Base-by-base conservation (phyloP, 192 early-diverging fungal species). In the Coemansia sp. region DNA sequence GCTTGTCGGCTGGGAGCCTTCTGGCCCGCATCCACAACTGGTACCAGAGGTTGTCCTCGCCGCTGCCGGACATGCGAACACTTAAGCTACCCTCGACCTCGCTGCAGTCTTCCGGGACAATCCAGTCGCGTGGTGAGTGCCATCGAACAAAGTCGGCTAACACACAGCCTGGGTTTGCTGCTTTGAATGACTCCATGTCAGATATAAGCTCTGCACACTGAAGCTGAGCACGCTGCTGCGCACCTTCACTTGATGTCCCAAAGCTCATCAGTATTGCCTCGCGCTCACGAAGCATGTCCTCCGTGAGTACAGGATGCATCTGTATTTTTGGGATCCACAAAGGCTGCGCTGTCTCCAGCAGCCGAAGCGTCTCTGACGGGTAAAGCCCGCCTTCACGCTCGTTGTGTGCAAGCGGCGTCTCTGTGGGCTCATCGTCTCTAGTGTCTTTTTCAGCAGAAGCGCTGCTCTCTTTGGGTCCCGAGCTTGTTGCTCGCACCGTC, bases 81-180 rank as follows among this genome's bases (percentile, higher is more conserved):
- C 92, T 94, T 61, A 97, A 70, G 25, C 66, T 45, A 25, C 79
- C 83, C 10, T 70, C 64, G 18, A 74, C 59, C 37, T 70, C 70
- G 29, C 60, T 64, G 10, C 75, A 72, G 29, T 81, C 82, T 8
- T 81, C 81, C 7, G 87, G 88, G 20, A 86, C 84, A 18, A 90
- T 83, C 93, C 93, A 97, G 72, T 97, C 95, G 55, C 91, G 87
- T n/a, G 95, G 95, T 7, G 94, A 95, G 71, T 94, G 91, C 95
- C 95, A 97, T 46, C 95, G 86, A 20, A 97, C 90, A 85, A 97
- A 97, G 53, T 97, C 95, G 8, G 89, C 92, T 33, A 97, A 61
- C 2, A 66, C 67, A 53, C 86, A 86, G 13, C 84, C 79, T 0
- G 95, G 92, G 67, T 97, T 97, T 9, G 95, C 95, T 4, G 95